Evolutionary conservation across 768 basidiomycete genomes (phyloP).

Genomic region (Fibroporia radiculosa): DNA sequence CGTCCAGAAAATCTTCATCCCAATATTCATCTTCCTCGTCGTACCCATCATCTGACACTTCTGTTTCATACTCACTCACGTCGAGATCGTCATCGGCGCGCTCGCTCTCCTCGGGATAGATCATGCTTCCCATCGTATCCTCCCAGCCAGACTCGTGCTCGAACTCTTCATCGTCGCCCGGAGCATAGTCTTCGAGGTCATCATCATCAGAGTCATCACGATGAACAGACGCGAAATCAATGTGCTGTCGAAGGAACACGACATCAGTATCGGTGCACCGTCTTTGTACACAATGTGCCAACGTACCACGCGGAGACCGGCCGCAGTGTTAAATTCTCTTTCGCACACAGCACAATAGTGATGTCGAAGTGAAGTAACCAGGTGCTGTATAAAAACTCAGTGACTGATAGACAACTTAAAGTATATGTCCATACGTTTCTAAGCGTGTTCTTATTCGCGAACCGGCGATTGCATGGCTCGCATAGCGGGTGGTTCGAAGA

Average conservation of each 20-base stretch:
- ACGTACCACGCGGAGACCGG: slow-evolving; percentile 23
- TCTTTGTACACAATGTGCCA: too few species aligned
- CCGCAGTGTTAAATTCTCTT: slow-evolving; percentile 20
- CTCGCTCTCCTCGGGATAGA: slow-evolving; percentile 18
- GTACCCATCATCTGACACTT: neutral
- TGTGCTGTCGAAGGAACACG: slow-evolving; percentile 15
- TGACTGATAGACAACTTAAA: neutral
- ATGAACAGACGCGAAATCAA: slow-evolving; percentile 24
- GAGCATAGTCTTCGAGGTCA: slow-evolving; percentile 14
- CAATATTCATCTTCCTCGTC: slow-evolving; percentile 10
- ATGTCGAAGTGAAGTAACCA: slow-evolving; percentile 21
- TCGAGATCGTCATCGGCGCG: slow-evolving; percentile 6
- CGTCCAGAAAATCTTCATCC: slow-evolving; percentile 13
- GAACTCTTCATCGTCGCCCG: slow-evolving; percentile 17
- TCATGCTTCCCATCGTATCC: slow-evolving; percentile 18
- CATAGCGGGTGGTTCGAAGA: slow-evolving; percentile 26
- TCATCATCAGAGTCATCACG: slow-evolving; percentile 17
- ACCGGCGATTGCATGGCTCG: slow-evolving; percentile 21
- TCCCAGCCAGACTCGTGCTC: slow-evolving; percentile 23
- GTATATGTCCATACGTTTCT: slow-evolving; percentile 18
- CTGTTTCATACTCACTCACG: neutral
- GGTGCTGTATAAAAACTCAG: slow-evolving; percentile 19
- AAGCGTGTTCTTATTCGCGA: slow-evolving; percentile 25
- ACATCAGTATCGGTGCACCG: slow-evolving; percentile 1
- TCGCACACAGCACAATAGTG: slow-evolving; percentile 26